phyloP scores from a whole-genome alignment of 2,329 filamentous ascomycete genomes.

The Sphaerulina vaccinii region DNA sequence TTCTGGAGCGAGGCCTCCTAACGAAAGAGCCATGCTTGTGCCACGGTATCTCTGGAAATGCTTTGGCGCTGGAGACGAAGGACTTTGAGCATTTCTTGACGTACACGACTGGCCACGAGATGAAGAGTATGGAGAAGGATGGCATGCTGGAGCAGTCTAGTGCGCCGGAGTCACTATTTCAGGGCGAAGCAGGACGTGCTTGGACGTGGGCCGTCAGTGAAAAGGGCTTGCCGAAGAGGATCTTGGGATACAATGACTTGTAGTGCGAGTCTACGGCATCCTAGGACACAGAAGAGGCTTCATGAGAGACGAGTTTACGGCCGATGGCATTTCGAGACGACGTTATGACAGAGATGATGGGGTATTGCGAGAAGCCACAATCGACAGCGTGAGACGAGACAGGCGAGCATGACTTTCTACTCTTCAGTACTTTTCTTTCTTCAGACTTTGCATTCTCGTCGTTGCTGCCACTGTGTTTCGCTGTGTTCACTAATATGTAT shows the following conservation, averaged over 20 bases:
- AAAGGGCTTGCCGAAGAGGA: slow-evolving; percentile 46
- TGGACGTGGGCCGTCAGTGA: slow-evolving; percentile 48
- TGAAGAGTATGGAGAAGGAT: slow-evolving; percentile 54
- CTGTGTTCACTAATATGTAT: no score
- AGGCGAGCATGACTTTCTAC: neutral
- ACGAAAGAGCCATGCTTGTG: slow-evolving; percentile 66
- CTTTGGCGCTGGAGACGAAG: slow-evolving; percentile 53
- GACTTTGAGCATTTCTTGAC: slow-evolving; percentile 59
- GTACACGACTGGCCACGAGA: slow-evolving; percentile 57
- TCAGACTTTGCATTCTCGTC: neutral
- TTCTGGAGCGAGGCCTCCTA: slow-evolving; percentile 59
- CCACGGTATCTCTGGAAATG: slow-evolving; percentile 64
- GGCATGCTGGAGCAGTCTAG: slow-evolving; percentile 53
- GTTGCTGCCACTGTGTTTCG: no score
- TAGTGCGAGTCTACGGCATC: slow-evolving; percentile 36
- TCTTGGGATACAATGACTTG: slow-evolving; percentile 53
- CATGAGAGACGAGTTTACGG: neutral
- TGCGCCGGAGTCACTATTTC: slow-evolving; percentile 52
- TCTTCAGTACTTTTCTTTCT: neutral
- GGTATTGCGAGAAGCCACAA: neutral
- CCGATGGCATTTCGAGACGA: neutral
- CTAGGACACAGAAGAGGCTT: no score
- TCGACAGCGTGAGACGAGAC: slow-evolving; percentile 1
- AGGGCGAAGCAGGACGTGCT: slow-evolving; percentile 43
- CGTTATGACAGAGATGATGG: neutral